Base-by-base conservation (phyloP, 208 protist species). In the Novymonas esmeraldas region DNA sequence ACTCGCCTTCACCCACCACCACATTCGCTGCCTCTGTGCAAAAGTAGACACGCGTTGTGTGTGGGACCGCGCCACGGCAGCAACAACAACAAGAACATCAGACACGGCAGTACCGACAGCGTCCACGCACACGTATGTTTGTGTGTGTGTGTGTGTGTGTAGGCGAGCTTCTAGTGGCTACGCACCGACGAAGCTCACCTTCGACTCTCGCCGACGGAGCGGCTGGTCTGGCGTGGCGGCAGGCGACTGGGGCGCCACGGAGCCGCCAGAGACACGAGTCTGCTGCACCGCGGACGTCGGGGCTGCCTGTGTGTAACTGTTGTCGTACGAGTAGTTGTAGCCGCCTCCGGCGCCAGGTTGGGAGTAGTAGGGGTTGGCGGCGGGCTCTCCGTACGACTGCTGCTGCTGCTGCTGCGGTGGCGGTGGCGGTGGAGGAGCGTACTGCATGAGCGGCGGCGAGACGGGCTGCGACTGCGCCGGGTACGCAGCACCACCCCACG, bases 131-230 rank as follows among this genome's bases (percentile, higher is more conserved):
- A 5, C 7, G 5, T 11, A 39, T 6, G 39, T 46, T 22, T 7
- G 36, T 11, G 7, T 11, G 36, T 11, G 36, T 11, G 5, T n/a
- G n/a, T n/a, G n/a, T n/a, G n/a, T n/a, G n/a, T n/a, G n/a, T n/a
- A n/a, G n/a, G n/a, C n/a, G n/a, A 41, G 7, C 36, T 41, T 11
- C 36, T 41, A 5, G 5, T 34, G 38, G 6, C 18, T 41, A 55
- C 3, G 65, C 36, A 22, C 36, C 58, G 4, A 65, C 10, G n/a
- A 73, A 73, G 42, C 68, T 51, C 24, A 73, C 68, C 24, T 55
- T 59, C 36, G 68, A 73, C 44, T 38, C 52, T 14, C 68, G 68
- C 2, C 59, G 68, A 6, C 68, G 68, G 59, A 73, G 59, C 24
- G 46, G 39, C n/a, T 58, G 28, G 4, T 73, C 68, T 6, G 56